phyloP scores from a whole-genome alignment of 352 stramenopile species.

The Globisporangium uncinulatum region DNA sequence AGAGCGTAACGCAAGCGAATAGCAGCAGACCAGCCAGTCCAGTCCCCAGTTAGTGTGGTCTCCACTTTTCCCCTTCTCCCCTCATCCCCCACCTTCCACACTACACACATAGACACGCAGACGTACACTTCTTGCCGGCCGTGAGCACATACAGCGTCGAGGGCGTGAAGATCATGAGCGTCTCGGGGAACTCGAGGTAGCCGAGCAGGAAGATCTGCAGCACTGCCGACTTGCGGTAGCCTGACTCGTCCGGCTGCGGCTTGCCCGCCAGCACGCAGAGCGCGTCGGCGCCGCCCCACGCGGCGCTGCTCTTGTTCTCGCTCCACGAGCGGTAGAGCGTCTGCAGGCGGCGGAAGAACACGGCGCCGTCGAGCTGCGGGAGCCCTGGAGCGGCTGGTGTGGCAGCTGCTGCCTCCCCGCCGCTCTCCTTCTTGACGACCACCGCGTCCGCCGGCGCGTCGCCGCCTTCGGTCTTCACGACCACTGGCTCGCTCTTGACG shows the following conservation, averaged over 20 bases:
- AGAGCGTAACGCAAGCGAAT: not conserved
- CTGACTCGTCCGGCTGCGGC: constrained; percentile 78
- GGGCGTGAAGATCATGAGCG: constrained; percentile 88
- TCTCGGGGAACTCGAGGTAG: constrained; percentile 91
- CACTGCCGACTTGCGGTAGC: constrained; percentile 86
- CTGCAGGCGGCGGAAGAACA: constrained; percentile 83
- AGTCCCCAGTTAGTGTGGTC: too few species aligned
- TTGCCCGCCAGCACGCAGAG: constrained; percentile 83
- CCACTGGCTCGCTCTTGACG: constrained; percentile 17
- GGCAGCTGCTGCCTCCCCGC: not conserved
- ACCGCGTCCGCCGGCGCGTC: constrained; percentile 3
- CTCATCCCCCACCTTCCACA: not conserved
- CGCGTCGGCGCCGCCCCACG: constrained; percentile 57
- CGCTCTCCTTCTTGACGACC: constrained; percentile 29
- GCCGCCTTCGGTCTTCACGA: constrained; percentile 21
- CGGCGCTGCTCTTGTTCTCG: constrained; percentile 34
- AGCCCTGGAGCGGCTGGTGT: constrained; percentile 7
- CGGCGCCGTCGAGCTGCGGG: constrained; percentile 45
- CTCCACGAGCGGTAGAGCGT: constrained; percentile 69
- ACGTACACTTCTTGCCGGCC: constrained; percentile 82
- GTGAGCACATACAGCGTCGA: constrained; percentile 82
- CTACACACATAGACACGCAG: not conserved
- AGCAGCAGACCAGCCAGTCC: too few species aligned
- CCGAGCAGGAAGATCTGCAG: constrained; percentile 90
- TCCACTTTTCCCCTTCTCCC: too few species aligned